Evolutionary conservation across 305 asterid species (phyloP).

Genomic region (Fraxinus greggii): DNA sequence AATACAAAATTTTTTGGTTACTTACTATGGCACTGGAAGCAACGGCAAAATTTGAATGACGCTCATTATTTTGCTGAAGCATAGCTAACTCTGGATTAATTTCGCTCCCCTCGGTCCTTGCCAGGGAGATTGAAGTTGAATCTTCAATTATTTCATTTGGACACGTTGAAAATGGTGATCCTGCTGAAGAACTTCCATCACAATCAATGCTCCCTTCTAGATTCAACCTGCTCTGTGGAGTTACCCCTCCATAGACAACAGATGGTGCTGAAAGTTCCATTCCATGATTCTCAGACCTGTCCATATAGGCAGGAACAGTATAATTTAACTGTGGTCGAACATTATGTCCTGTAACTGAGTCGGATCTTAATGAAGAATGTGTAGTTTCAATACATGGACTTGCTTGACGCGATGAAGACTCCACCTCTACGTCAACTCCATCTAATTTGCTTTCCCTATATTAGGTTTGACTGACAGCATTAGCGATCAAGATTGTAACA

Average conservation of each 20-base stretch:
- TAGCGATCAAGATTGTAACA: conserved; percentile 5
- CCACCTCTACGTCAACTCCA: conserved; percentile 31
- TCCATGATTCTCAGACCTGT: conserved; percentile 41
- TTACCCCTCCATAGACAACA: conserved; percentile 25
- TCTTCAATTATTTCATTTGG: conserved; percentile 47
- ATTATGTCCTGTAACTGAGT: conserved; percentile 38
- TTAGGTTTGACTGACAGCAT: conserved; percentile 20
- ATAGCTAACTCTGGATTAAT: conserved; percentile 30
- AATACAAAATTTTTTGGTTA: not conserved
- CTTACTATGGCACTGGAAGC: conserved; percentile 47
- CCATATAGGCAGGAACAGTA: conserved; percentile 32
- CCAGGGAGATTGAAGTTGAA: conserved; percentile 30
- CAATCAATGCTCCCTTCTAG: conserved; percentile 41
- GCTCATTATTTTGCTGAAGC: conserved; percentile 19
- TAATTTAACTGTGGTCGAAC: conserved; percentile 25
- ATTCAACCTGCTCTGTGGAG: conserved; percentile 38
- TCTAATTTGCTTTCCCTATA: conserved; percentile 51
- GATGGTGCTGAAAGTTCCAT: conserved; percentile 28
- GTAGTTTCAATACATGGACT: conserved; percentile 43
- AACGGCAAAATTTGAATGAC: conserved; percentile 28
- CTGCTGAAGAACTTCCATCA: conserved; percentile 58
- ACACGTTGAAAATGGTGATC: conserved; percentile 50
- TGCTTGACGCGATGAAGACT: conserved; percentile 37
- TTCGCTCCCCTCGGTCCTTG: conserved; percentile 35
- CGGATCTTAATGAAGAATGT: conserved; percentile 42